Percentiles rank a stretch among this genome's conserved stretches.
Evolutionary conservation across 176 grass and related monocot species (phyloP).

Genomic region (Bothriochloa decipiens): DNA sequence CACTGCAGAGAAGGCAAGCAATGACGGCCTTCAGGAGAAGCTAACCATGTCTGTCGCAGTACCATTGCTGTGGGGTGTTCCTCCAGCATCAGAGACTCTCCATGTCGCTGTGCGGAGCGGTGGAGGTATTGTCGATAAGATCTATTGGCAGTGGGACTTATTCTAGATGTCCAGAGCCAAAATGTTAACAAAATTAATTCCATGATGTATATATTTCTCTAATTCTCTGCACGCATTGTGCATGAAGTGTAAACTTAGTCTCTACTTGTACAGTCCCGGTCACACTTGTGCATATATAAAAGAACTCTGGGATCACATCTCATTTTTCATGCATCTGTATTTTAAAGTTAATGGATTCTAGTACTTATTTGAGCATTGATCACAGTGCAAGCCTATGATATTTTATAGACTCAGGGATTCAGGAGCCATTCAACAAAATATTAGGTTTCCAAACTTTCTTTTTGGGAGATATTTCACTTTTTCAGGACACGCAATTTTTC

Average conservation of each 20-base stretch:
- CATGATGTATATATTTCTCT: slow-evolving; percentile 65
- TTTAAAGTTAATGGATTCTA: neutral
- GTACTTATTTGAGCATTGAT: neutral
- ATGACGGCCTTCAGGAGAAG: slow-evolving; percentile 86
- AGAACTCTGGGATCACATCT: slow-evolving; percentile 11
- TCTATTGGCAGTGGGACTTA: slow-evolving; percentile 98
- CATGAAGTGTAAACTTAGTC: slow-evolving; percentile 9
- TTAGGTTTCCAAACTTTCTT: too few relatives aligned
- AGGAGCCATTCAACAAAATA: neutral
- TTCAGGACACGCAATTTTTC: too few relatives aligned
- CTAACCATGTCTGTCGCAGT: slow-evolving; percentile 90
- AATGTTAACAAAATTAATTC: slow-evolving; percentile 46
- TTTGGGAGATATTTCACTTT: neutral
- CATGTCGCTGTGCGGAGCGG: slow-evolving; percentile 79
- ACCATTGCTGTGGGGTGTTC: slow-evolving; percentile 91
- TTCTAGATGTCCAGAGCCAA: slow-evolving; percentile 51
- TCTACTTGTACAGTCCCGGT: slow-evolving; percentile 39
- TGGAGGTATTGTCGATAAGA: slow-evolving; percentile 95
- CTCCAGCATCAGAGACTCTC: slow-evolving; percentile 90
- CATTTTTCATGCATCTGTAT: neutral
- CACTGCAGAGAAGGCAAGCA: slow-evolving; percentile 79
- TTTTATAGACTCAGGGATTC: neutral
- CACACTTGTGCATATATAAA: slow-evolving; percentile 42
- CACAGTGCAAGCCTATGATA: neutral
- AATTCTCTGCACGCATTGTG: slow-evolving; percentile 49